Conservation (phyloP, 805 yeast species). For the Wickerhamiella kurtzmanii region DNA sequence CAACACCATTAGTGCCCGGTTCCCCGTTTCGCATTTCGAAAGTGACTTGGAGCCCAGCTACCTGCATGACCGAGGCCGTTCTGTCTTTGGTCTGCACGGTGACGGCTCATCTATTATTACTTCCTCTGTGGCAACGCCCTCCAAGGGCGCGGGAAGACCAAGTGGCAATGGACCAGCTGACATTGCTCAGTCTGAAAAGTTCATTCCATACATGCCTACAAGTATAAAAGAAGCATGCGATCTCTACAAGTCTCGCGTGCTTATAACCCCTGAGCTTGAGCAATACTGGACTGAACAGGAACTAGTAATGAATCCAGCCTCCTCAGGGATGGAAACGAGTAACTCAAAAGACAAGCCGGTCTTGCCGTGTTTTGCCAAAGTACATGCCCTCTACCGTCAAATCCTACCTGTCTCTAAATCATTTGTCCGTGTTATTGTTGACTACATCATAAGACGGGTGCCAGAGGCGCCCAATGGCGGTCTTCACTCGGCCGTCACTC, state of each 20-base stretch:
- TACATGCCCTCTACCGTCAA: constrained; percentile 45
- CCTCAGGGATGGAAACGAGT: not conserved
- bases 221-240: constrained; percentile 72
- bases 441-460: constrained; percentile 32
- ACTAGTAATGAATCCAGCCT: constrained; percentile 28
- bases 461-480: constrained; percentile 10
- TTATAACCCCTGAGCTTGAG: constrained; percentile 51
- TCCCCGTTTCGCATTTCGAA: constrained; percentile 54
- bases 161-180: not conserved
- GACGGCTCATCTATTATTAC: not conserved
- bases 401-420: constrained; percentile 47
- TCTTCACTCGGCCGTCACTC: constrained; percentile 13
- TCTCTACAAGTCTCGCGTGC: constrained; percentile 46
- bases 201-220: constrained; percentile 38
- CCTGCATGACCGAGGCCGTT: not conserved
- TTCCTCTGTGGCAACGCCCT: not conserved
- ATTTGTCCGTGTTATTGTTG: constrained; percentile 48
- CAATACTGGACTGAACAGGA: constrained; percentile 65
- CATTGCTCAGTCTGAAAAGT: not conserved
- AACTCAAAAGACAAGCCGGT: no score
- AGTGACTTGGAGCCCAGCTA: constrained; percentile 29
- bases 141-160: not conserved
- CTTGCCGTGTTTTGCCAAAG: constrained; percentile 5
- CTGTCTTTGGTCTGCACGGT: not conserved
- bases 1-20: constrained; percentile 59